phyloP scores from a whole-genome alignment of 164 flowering plant species.

The Berberis thunbergii region DNA sequence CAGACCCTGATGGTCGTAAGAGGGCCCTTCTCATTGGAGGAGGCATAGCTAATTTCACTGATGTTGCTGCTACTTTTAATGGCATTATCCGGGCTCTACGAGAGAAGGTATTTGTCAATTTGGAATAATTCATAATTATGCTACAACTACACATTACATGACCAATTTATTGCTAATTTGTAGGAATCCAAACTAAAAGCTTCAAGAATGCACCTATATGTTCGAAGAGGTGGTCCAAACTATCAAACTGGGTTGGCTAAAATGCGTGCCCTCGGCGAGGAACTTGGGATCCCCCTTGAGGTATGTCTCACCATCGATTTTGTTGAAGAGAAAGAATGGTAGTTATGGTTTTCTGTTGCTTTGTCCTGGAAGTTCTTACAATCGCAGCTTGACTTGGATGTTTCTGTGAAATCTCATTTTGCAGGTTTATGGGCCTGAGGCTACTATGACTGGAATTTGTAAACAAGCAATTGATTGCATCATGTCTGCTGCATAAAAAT shows the following conservation, averaged over 20 bases:
- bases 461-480: constrained; percentile 88
- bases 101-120: constrained; percentile 51
- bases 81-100: constrained; percentile 74
- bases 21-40: constrained; percentile 85
- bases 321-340: no score
- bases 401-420: constrained; percentile 7
- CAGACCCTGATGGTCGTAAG: constrained; percentile 67
- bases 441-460: constrained; percentile 98
- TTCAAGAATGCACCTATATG: constrained; percentile 80
- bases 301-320: constrained; percentile 21
- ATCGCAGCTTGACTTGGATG: no score
- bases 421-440: constrained; percentile 92
- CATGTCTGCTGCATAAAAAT: constrained; percentile 40
- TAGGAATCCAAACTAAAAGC: constrained; percentile 79
- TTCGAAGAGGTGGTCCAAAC: constrained; percentile 95
- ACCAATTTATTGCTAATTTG: no score
- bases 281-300: constrained; percentile 80
- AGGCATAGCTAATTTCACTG: constrained; percentile 85
- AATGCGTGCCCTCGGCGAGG: constrained; percentile 83
- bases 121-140: constrained; percentile 15
- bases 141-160: no score
- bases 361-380: neutral
- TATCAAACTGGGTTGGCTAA: constrained; percentile 81
- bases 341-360: neutral
- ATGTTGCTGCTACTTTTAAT: constrained; percentile 76